Conservation (phyloP, 73 alveolate species). For the Diophrys sp. region DNA sequence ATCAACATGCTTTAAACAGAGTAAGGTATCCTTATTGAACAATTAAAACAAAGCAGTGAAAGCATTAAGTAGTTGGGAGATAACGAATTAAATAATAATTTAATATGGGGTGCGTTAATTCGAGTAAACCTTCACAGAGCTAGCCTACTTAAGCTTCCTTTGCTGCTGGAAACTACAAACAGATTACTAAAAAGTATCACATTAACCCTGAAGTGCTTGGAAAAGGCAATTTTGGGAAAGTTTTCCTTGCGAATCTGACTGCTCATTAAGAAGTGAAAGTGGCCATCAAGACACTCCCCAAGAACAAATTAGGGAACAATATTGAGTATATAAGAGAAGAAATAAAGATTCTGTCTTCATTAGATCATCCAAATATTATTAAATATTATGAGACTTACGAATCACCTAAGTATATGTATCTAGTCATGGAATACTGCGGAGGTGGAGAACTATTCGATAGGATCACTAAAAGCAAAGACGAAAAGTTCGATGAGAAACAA, state of each 20-base stretch:
- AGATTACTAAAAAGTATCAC: constrained; percentile 7
- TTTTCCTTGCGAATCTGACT: constrained; percentile 23
- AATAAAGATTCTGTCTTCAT: constrained; percentile 18
- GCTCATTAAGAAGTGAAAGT: constrained; percentile 17
- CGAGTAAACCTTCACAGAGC: no score
- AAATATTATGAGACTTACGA: constrained; percentile 56
- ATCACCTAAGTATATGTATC: constrained; percentile 27
- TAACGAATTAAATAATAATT: no score
- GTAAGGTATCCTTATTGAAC: no score
- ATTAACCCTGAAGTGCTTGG: constrained; percentile 36
- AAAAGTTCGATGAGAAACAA: constrained; percentile 31
- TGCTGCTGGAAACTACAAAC: constrained; percentile 14
- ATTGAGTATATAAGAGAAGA: constrained; percentile 26
- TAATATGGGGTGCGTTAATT: no score
- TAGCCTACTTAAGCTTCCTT: no score
- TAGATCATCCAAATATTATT: constrained; percentile 55
- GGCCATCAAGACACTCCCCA: constrained; percentile 48
- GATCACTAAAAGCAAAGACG: constrained; percentile 2
- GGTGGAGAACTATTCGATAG: constrained; percentile 58
- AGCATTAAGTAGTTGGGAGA: no score
- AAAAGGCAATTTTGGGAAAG: constrained; percentile 48
- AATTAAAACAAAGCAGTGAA: no score
- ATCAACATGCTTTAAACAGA: no score
- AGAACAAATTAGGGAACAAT: constrained; percentile 18
- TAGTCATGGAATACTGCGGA: constrained; percentile 52